Evolutionary conservation across 345 rosid genomes (phyloP), one percentile per base, ranked within the genome.

Genomic region (Reutealis trisperma): DNA sequence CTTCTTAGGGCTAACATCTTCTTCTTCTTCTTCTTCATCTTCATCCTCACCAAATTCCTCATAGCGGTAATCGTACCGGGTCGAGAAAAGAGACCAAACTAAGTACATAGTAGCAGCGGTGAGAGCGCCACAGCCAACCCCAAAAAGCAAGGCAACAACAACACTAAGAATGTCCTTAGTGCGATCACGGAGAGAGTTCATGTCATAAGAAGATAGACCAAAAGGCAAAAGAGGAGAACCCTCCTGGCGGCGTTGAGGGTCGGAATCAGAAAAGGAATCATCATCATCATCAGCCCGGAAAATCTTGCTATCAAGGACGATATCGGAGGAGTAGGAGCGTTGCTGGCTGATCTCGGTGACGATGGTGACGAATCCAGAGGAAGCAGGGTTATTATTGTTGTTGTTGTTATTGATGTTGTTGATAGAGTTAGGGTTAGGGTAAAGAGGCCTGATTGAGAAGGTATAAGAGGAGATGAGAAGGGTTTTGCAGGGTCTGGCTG

Each of bases 91-190:
- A 44, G 90, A 87, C 99, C 99, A 95, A 32, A 86, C 89, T 80
- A 95, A 85, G 83, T 89, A 95, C 93, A 95, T 87, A 64, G 97
- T 89, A 16, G 91, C 92, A 12, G 96, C 98, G 11, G 99, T 92
- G 55, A 96, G 89, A 63, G 98, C 97, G 14, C 99, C 99, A 45
- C 98, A 96, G 3, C 96, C 97, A 69, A 96, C 98, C 3, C 98
- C 99, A 54, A 96, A 92, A 2, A 96, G 85, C 63, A 96, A 87
- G 45, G 94, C 94, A 10, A 91, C 88, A 5, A 96, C 94, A 22
- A 96, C 96, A 81, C 97, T 92, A 15, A 96, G 88, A 58, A 96
- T 96, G 68, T 96, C 99, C 79, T 84, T 89, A 21, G 96, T 82
- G 8, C 97, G 97, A 42, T 96, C 93, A 10, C 86, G 93, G 57